phyloP scores from a whole-genome alignment of 176 grass and related monocot genomes.

The Phragmites australis region DNA sequence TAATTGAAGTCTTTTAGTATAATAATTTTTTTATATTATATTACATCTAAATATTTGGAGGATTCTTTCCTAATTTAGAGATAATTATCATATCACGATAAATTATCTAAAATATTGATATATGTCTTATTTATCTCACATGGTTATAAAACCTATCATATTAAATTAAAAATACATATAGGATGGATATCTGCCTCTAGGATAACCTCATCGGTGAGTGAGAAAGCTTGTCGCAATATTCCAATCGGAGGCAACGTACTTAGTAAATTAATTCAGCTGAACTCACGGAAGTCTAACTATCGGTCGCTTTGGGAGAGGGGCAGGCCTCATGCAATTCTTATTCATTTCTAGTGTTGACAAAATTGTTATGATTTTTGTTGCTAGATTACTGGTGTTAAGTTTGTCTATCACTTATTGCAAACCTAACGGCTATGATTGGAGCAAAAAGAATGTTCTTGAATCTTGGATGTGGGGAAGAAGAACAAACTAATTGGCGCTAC shows the following conservation, averaged over 20 bases:
- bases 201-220: too few species aligned
- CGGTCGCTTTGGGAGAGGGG: neutral
- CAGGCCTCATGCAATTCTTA: neutral
- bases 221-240: neutral
- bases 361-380: slow-evolving; percentile 18
- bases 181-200: too few species aligned
- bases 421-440: slow-evolving; percentile 49
- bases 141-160: too few species aligned
- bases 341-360: slow-evolving; percentile 48
- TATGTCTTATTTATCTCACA: too few species aligned
- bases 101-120: too few species aligned
- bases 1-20: too few species aligned
- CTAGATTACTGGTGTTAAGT: neutral
- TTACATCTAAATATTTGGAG: too few species aligned
- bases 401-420: slow-evolving; percentile 34
- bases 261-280: slow-evolving; percentile 13
- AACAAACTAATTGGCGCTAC: neutral
- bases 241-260: neutral
- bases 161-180: too few species aligned
- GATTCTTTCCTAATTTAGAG: too few species aligned
- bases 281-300: slow-evolving; percentile 9
- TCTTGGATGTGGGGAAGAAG: neutral
- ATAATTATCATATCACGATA: too few species aligned
- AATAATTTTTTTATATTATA: too few species aligned
- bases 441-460: slow-evolving; percentile 48